Conservation (phyloP, 106 monocot genomes). For the Gastrodia elata region DNA sequence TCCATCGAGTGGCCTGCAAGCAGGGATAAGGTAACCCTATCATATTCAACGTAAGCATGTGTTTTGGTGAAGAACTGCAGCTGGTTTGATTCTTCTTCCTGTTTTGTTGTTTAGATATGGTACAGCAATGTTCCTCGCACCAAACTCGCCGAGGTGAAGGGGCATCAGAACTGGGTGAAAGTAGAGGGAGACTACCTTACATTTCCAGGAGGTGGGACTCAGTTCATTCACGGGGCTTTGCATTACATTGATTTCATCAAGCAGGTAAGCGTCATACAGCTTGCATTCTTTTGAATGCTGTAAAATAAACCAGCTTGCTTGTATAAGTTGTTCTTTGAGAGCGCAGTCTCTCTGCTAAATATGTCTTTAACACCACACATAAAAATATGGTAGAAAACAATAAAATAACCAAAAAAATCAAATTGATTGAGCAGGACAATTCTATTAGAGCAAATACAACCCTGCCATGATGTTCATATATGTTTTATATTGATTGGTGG, state of each 20-base stretch:
- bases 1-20: conserved; percentile 73
- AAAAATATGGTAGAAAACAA: too few relatives aligned
- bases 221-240: conserved; percentile 93
- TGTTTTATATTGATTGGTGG: not conserved
- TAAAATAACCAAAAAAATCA: too few relatives aligned
- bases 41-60: not conserved
- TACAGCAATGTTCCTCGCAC: conserved; percentile 84
- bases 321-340: not conserved
- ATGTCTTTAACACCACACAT: not conserved
- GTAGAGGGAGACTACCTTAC: conserved; percentile 68
- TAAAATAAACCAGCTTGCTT: too few relatives aligned
- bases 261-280: conserved; percentile 35
- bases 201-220: conserved; percentile 95
- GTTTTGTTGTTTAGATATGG: conserved; percentile 54
- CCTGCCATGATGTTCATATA: too few relatives aligned
- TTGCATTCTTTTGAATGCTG: not conserved
- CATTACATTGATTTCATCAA: conserved; percentile 94
- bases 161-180: conserved; percentile 97
- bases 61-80: not conserved
- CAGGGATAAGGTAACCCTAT: conserved; percentile 62
- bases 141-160: conserved; percentile 92
- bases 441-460: too few relatives aligned
- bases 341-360: not conserved
- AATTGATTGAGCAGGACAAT: too few relatives aligned
- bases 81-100: not conserved